Base-by-base conservation (phyloP, 768 basidiomycete genomes). In the Wakefieldia striispora region DNA sequence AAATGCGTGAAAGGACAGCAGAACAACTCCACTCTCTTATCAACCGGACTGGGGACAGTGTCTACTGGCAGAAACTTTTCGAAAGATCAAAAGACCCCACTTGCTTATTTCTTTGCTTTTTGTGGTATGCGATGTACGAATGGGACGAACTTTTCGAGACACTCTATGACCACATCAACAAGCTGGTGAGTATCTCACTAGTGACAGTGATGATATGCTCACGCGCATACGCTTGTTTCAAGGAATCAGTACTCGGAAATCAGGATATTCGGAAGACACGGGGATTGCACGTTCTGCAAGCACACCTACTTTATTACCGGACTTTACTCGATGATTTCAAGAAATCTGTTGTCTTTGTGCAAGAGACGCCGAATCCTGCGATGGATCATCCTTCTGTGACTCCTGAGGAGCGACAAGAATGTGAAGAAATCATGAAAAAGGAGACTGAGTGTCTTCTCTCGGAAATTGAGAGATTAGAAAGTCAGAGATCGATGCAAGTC, bases 101-200 rank as follows among this genome's bases (percentile, higher is more conserved):
- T 0, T 81, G 82, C 47, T 56, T 83, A 9, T 67, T 83, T 39
- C 54, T 83, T 6, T 71, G 75, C 36, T 67, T 76, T 23, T 61
- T 84, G 40, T 84, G 82, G 82, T 81, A 82, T 55, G 75, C 78
- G 1, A 63, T 82, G 19, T 83, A 84, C 55, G 71, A 79, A 2
- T 84, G 82, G 80, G 82, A 84, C 47, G 81, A 84, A 58, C 67
- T 78, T 3, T 69, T 82, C 26, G 81, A 82, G 59, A 56, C 62
- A 6, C 59, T 84, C 26, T 80, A 78, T 54, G 50, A 60, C 9
- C 78, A 84, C 51, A 74, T 83, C 20, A 75, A 74, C 50, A 63
- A 52, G 26, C 58, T 84, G 72, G 80, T 81, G 59, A 39, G 78
- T 16, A 23, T 5, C 7, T 3, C n/a, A 11, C 8, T 40, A 4